phyloP scores from a whole-genome alignment of 495 filamentous ascomycete genomes.

The Tuber borchii region DNA sequence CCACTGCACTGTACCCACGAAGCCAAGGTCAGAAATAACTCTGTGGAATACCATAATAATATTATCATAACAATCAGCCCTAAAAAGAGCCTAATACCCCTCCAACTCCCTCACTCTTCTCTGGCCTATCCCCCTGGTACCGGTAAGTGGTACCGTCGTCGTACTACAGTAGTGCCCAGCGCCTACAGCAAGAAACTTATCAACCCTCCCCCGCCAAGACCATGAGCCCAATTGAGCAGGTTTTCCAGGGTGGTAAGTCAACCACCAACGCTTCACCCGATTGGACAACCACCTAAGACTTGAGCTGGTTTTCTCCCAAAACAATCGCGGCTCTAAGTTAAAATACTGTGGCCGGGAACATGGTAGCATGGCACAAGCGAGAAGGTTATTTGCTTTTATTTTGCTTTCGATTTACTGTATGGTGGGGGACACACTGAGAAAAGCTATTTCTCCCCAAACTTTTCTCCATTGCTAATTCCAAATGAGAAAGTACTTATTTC shows the following conservation, averaged over 20 bases:
- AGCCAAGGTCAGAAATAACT: not conserved
- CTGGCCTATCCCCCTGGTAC: not conserved
- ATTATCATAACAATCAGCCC: not conserved
- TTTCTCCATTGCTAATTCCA: no score
- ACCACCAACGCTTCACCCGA: conserved; percentile 3
- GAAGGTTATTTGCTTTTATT: not conserved
- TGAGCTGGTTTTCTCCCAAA: conserved; percentile 26
- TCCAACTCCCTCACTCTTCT: not conserved
- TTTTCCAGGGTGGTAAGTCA: conserved; percentile 11
- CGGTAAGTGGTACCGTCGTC: not conserved
- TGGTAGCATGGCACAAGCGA: not conserved
- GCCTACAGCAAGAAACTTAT: not conserved
- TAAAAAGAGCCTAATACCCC: not conserved
- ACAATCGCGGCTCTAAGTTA: not conserved
- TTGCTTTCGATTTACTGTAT: not conserved
- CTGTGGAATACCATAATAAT: not conserved
- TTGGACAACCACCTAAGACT: conserved; percentile 5
- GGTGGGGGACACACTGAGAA: no score
- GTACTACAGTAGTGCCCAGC: not conserved
- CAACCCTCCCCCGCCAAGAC: conserved; percentile 15
- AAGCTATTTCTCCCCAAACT: no score
- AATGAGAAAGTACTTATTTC: no score
- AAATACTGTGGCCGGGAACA: not conserved
- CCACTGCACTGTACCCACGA: not conserved
- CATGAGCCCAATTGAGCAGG: conserved; percentile 29